Evolutionary conservation across 2,329 filamentous ascomycete genomes (phyloP).

Genomic region (Salinomyces thailandicus): DNA sequence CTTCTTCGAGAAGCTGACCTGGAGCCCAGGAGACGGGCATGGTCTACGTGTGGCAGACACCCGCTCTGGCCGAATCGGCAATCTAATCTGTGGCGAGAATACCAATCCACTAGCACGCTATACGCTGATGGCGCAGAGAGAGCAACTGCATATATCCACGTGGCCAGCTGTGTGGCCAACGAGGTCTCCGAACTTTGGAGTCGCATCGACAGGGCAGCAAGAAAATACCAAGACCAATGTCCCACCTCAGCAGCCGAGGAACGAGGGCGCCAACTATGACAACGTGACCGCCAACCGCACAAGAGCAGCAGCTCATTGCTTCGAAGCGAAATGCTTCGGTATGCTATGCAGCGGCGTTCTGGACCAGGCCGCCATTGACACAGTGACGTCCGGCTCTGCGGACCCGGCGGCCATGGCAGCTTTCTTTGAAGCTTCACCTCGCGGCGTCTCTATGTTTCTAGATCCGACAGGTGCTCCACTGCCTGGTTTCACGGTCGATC

Average conservation of each 20-base stretch:
- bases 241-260: no score
- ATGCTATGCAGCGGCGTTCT: constrained; percentile 40
- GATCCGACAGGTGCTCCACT: constrained; percentile 40
- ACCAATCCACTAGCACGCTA: constrained; percentile 47
- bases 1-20: constrained; percentile 48
- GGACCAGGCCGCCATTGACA: constrained; percentile 24
- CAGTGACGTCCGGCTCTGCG: constrained; percentile 24
- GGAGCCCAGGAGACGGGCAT: constrained; percentile 43
- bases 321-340: constrained; percentile 49
- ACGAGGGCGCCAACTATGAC: constrained; percentile 36
- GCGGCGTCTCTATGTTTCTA: constrained; percentile 41
- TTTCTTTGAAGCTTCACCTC: constrained; percentile 30
- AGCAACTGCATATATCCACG: constrained; percentile 46
- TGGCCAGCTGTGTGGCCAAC: constrained; percentile 50
- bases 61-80: constrained; percentile 37
- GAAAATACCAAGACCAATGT: background rate
- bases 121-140: constrained; percentile 43
- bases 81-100: constrained; percentile 48
- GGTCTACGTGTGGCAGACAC: constrained; percentile 41
- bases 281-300: constrained; percentile 45
- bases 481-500: constrained; percentile 40
- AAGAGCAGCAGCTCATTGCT: constrained; percentile 45
- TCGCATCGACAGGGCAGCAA: background rate
- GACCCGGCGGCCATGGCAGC: constrained; percentile 6
- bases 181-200: constrained; percentile 1